Evolutionary conservation across 2,329 filamentous ascomycete genomes (phyloP), one percentile per base, ranked within the genome.

Genomic region (Talaromyces marneffei): DNA sequence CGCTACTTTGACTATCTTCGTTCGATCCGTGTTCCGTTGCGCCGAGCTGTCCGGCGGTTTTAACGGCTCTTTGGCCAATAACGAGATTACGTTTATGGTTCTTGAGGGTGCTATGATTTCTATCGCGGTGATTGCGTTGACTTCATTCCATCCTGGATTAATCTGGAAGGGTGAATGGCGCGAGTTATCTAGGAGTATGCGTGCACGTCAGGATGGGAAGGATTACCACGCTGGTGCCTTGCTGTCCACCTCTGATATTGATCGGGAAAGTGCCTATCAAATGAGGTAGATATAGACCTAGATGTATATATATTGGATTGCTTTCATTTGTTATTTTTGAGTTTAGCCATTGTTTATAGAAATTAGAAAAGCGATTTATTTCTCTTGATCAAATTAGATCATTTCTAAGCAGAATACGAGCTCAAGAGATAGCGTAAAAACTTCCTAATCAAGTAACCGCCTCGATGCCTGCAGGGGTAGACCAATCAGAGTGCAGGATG

Each of bases 31-130:
- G 14, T 83, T 80, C 66, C 78, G 81, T 61, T 77, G 82, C 40
- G 79, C 78, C 0, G 81, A 83, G 66, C 71, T 83, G 23, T 75
- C 74, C 3, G 76, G 73, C 8, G 81, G 81, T 2, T 82, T 81
- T 71, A 61, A 75, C 8, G 78, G 76, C 50, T 66, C 72, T 6
- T 64, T 83, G 10, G 82, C 82, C 66, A 78, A 81, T 63, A 71
- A 82, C 20, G 76, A 84, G 67, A 63, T 74, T 2, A 74, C 79
- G 1, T 84, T 83, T 65, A 80, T 84, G 70, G 68, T 80, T 4
- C 72, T 84, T 1, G 82, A 84, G 64, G 81, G 82, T n/a, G 76
- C 77, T 3, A 83, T 83, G 80, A 80, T 85, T 56, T 72, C 73
- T 3, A 67, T 82, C 12, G 77, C 81, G 2, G 72, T 75, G n/a